Evolutionary conservation across 169 alveolate genomes (phyloP).

Genomic region (Cryptosporidium ryanae): DNA sequence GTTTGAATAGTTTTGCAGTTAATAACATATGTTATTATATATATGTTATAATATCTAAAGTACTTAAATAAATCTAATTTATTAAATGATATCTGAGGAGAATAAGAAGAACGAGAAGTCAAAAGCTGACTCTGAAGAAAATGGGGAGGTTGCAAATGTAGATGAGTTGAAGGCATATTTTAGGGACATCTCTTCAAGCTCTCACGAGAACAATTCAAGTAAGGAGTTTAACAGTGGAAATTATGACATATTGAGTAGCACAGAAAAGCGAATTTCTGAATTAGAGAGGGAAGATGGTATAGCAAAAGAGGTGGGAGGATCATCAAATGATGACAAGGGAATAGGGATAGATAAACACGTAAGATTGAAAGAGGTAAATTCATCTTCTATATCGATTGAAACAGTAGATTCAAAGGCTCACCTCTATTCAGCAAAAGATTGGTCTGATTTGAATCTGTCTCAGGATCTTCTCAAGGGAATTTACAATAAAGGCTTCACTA

Average conservation of each 20-base stretch:
- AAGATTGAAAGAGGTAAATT: slow-evolving; percentile 54
- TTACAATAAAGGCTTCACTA: slow-evolving; percentile 76
- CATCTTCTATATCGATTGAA: slow-evolving; percentile 61
- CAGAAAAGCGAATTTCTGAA: slow-evolving; percentile 72
- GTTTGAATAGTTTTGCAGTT: not conserved
- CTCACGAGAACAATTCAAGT: slow-evolving; percentile 10
- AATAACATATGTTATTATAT: not conserved
- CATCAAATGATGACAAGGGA: not conserved
- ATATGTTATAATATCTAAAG: not conserved
- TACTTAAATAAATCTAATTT: not conserved
- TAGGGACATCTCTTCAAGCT: slow-evolving; percentile 20
- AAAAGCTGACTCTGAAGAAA: slow-evolving; percentile 21
- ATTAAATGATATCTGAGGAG: slow-evolving; percentile 42
- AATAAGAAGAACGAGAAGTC: not conserved
- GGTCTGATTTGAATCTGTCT: slow-evolving; percentile 80
- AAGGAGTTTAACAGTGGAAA: not conserved
- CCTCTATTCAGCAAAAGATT: slow-evolving; percentile 78
- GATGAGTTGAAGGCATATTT: slow-evolving; percentile 66
- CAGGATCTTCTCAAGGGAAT: slow-evolving; percentile 78
- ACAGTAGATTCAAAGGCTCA: slow-evolving; percentile 53
- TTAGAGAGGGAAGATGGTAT: slow-evolving; percentile 51
- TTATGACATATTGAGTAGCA: not conserved
- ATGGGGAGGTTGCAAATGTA: slow-evolving; percentile 61
- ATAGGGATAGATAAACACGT: not conserved
- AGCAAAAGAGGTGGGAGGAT: slow-evolving; percentile 16